Evolutionary conservation across 2,329 filamentous ascomycete genomes (phyloP).

Genomic region (Curvularia spicifera): DNA sequence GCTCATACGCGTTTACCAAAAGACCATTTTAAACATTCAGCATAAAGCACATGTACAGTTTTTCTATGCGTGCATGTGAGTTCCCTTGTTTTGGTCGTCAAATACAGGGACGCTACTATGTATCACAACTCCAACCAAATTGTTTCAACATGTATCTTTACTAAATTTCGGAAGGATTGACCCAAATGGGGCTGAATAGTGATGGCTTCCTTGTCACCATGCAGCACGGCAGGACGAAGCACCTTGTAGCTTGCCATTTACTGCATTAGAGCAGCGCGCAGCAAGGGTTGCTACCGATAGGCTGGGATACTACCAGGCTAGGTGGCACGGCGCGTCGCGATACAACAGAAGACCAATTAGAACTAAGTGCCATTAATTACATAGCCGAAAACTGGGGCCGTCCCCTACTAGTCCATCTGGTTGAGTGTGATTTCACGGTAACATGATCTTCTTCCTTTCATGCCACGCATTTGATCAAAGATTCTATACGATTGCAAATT

Average conservation of each 20-base stretch:
- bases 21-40: not conserved
- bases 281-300: not conserved
- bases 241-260: not conserved
- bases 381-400: not conserved
- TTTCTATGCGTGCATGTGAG: not conserved
- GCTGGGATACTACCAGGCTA: not conserved
- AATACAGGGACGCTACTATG: not conserved
- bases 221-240: not conserved
- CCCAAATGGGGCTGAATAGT: not conserved
- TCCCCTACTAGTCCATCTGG: not conserved
- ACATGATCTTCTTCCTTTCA: not conserved
- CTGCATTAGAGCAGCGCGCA: not conserved
- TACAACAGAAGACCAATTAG: not conserved
- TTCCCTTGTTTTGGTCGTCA: not conserved
- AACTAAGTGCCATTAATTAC: not conserved
- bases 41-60: not conserved
- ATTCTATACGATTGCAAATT: not conserved
- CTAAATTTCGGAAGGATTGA: not conserved
- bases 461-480: not conserved
- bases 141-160: not conserved
- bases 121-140: not conserved
- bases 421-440: not conserved
- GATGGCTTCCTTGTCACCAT: not conserved
- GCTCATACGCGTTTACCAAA: conserved; percentile 17
- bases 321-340: not conserved